Evolutionary conservation across 2,329 filamentous ascomycete genomes (phyloP), one percentile per base, ranked within the genome.

Genomic region (Trichoderma sp.): DNA sequence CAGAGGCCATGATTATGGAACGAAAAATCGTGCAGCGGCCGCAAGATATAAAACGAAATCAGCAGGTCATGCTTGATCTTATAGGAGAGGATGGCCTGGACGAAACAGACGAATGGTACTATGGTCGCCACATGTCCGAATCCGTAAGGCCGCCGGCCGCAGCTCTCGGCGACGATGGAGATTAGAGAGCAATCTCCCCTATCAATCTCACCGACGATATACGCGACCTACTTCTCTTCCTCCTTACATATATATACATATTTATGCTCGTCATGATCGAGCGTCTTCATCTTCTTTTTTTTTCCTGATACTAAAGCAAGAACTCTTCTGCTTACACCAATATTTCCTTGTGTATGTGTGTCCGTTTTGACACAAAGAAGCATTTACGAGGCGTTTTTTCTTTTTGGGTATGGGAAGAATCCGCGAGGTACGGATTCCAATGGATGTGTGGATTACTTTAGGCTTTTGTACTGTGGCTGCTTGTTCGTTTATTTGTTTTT

Each of bases 31-130:
- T 91, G 6, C 81, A 84, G 69, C 81, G 85, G 27, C 80, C 87
- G 0, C 81, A 86, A 70, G 86, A 90, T 70, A 91, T 91, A 72
- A 88, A 88, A 75, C 84, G 88, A 52, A 90, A 90, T 68, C 86
- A 85, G 14, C 84, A 88, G 71, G 85, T 90, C 29, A 84, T 91
- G 79, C 78, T 89, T 67, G 87, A 90, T 70, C 80, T 91, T n/a
- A 90, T 91, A 72, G 83, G 85, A 60, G 88, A 90, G 70, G 86
- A 89, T 67, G 87, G 86, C 21, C 78, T 85, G 24, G 84, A 84
- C 24, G 85, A 87, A 68, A 84, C 88, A 75, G 88, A 90, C 71
- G 85, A 89, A 72, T 90, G 88, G 87, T 84, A 85, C 81, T 89
- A 89, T 73, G 86, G 87, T 57, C 83, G 82, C 63, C 80, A 78